phyloP scores from a whole-genome alignment of 768 basidiomycete genomes.

The Auriscalpium vulgare region DNA sequence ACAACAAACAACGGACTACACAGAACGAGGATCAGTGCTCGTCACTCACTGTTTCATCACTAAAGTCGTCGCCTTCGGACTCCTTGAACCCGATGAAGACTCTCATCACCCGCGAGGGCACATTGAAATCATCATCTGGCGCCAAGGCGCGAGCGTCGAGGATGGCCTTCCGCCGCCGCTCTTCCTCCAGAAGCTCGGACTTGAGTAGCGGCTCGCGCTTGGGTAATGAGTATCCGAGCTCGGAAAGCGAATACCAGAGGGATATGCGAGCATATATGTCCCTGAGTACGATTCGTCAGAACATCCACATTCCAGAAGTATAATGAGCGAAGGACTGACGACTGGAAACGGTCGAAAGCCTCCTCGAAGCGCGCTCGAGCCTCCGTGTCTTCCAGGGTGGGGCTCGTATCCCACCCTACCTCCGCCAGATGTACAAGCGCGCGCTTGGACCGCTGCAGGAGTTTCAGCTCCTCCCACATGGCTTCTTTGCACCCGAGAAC shows the following conservation, averaged over 20 bases:
- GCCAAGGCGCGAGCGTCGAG: constrained; percentile 45
- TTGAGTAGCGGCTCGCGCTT: constrained; percentile 55
- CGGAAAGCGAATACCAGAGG: constrained; percentile 54
- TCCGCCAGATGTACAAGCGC: constrained; percentile 35
- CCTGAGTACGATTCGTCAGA: constrained; percentile 24
- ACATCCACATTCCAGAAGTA: neutral
- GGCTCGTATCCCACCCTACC: constrained; percentile 57
- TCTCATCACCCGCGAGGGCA: constrained; percentile 51
- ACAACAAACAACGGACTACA: neutral
- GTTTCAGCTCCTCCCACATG: constrained; percentile 70
- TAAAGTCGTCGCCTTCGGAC: constrained; percentile 4
- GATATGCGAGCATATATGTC: constrained; percentile 61
- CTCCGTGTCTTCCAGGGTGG: constrained; percentile 7
- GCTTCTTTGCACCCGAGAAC: constrained; percentile 61
- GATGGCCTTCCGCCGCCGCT: constrained; percentile 53
- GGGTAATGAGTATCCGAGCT: constrained; percentile 52
- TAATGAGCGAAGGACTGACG: constrained; percentile 5
- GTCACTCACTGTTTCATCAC: neutral
- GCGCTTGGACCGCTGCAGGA: constrained; percentile 49
- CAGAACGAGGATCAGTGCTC: neutral
- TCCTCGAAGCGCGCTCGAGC: constrained; percentile 10
- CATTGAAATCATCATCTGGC: constrained; percentile 39
- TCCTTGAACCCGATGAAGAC: constrained; percentile 53
- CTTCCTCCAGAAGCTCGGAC: constrained; percentile 63
- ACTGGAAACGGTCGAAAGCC: constrained; percentile 10